Base-by-base conservation (phyloP, 805 yeast genomes). In the Wickerhamomyces chaumierensis region DNA sequence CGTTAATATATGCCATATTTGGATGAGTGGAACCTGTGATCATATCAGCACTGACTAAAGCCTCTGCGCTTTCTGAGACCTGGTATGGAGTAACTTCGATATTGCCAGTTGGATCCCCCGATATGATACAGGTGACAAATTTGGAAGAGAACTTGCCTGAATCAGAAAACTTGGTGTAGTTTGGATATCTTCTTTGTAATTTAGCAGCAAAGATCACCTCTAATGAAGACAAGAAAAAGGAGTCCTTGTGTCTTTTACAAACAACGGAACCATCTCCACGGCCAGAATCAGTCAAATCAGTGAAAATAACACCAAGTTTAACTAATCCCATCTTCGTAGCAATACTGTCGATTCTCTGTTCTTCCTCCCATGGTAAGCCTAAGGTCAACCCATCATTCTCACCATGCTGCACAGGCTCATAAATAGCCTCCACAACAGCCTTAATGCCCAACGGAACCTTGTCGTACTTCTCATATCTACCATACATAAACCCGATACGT, bases 81-180 rank as follows among this genome's bases (percentile, higher is more conserved):
- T 92, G 99, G 58, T 88, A 92, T 31, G 94, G 74, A 15, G 82
- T 67, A 3, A 94, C 82, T 52, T 90, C 98, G 52, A 92, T 90
- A 44, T 90, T 95, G 18, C 94, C 92, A 36, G 75, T 61, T 13
- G 69, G 55, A 46, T 94, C 94, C n/a, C 99, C 99, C 1, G 94
- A 75, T 3, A 92, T 69, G 18, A 87, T 90, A 62, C 96, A 88
- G 1, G 97, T 90, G 16, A 88, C 90, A 56, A 86, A 92, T 53
- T 86, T 85, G 8, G 96, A 87, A 14, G 95, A 82, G 56, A 73
- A 92, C 20, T 53, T 49, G 3, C 86, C 84, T 9, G 71, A 58
- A 21, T 69, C 73, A 20, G 82, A 69, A 69, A 76, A 80, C 48
- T 73, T 75, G 31, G 84, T 69, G 15, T 61, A 52, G 53, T 79